These are phyloP conservation scores for Backusella westeae DNA, from an alignment of 192 early-diverging fungal species.

Conservation along the genomic window DNA sequence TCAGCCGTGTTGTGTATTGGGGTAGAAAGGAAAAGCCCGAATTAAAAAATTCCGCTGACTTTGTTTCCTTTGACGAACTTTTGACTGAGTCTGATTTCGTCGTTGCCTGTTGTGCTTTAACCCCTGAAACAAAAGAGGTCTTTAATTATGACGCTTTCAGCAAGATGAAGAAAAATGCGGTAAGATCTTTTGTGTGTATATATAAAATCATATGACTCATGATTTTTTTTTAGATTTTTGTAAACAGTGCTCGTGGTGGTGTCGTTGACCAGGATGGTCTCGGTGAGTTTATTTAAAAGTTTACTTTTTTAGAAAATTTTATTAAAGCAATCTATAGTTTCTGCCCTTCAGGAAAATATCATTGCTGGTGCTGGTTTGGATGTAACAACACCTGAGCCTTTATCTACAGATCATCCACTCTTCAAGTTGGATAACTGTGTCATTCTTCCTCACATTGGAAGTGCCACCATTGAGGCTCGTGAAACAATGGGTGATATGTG, in stretches of 20 bases:
- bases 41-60: slow-evolving; percentile 44
- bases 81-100: slow-evolving; percentile 69
- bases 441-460: slow-evolving; percentile 85
- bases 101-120: slow-evolving; percentile 75
- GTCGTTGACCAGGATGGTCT: slow-evolving; percentile 74
- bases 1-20: slow-evolving; percentile 61
- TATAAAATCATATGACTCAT: background rate
- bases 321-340: slow-evolving; percentile 36
- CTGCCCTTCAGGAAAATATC: slow-evolving; percentile 54
- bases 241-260: slow-evolving; percentile 80
- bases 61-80: slow-evolving; percentile 55
- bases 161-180: slow-evolving; percentile 63
- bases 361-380: slow-evolving; percentile 80
- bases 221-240: slow-evolving; percentile 54
- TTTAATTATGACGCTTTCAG: slow-evolving; percentile 65
- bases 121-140: slow-evolving; percentile 65
- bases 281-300: slow-evolving; percentile 10
- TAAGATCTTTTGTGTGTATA: slow-evolving; percentile 19
- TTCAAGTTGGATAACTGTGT: slow-evolving; percentile 57
- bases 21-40: slow-evolving; percentile 52
- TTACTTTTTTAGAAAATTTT: background rate
- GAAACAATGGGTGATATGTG: slow-evolving; percentile 77
- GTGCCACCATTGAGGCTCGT: slow-evolving; percentile 79
- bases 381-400: slow-evolving; percentile 85
- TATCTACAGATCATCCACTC: slow-evolving; percentile 61